Base-by-base conservation (phyloP, 208 protist genomes). In the Wallacemonas collosoma region DNA sequence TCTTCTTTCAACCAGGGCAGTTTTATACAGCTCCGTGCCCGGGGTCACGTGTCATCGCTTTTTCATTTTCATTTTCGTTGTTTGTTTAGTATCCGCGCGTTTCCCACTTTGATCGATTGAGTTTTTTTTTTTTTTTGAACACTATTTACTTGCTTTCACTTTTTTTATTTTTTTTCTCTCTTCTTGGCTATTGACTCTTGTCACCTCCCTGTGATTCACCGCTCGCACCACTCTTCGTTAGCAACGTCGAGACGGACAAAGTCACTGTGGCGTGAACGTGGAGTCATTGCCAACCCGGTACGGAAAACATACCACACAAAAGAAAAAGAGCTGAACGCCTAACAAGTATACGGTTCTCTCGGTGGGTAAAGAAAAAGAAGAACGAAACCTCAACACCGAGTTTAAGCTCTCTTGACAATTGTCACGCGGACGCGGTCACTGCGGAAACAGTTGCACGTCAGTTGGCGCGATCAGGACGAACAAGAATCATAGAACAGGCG, bases 101-200 rank as follows among this genome's bases (percentile, higher is more conserved):
- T 56, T 47, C 51, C n/a, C 12, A 0, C 36, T 8, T 48, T 6
- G 26, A 26, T 26, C 26, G 26, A 26, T 26, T 26, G 26, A 0
- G 26, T 74, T 68, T 48, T 57, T 61, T 67, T 48, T 26, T 56
- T 51, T 43, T 57, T 17, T 63, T 41, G 63, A 56, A 5, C 45
- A 15, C 9, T 67, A 5, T 67, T 51, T 54, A 53, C 41, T 55
- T 9, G 39, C 26, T 67, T 51, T 11, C 36, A 4, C 7, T 51
- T 47, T 50, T 57, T 43, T 71, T 55, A 11, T 45, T 67, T 44
- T 44, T 55, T 71, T 57, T 56, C 14, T 53, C 71, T 43, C 71
- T 76, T 79, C 68, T 41, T 26, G 26, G 26, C 56, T 76, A 66
- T 71, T 68, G 66, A 15, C 47, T 57, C 69, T 26, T 45, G 12